Evolutionary conservation across 2,329 filamentous ascomycete species (phyloP).

Genomic region (Hirsutella thompsonii): DNA sequence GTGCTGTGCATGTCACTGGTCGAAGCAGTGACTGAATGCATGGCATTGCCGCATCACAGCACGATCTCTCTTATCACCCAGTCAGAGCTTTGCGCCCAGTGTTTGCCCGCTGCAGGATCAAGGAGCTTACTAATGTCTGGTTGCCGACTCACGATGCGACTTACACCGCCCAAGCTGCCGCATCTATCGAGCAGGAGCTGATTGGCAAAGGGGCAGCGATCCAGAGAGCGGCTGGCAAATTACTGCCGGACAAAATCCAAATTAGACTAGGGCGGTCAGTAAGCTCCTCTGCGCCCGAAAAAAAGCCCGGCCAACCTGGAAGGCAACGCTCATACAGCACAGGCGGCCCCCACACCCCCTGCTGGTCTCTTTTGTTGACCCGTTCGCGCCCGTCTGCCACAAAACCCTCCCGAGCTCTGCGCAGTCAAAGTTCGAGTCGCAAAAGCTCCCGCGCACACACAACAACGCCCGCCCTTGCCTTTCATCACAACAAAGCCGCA

Average conservation of each 20-base stretch:
- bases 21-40: no score
- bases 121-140: no score
- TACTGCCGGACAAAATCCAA: constrained; percentile 3
- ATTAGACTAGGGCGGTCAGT: constrained; percentile 1
- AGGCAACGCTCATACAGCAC: neutral
- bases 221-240: neutral
- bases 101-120: no score
- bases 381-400: neutral
- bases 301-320: neutral
- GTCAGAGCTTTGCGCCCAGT: no score
- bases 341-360: neutral
- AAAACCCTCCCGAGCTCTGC: neutral
- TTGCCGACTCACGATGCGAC: no score
- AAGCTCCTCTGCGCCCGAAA: neutral
- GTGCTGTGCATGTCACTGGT: no score
- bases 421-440: neutral
- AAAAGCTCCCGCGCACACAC: no score
- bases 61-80: no score
- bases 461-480: no score
- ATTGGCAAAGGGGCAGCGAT: neutral
- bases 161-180: no score
- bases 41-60: no score
- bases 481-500: no score
- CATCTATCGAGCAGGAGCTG: neutral
- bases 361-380: neutral